Evolutionary conservation across 2,329 filamentous ascomycete species (phyloP), one percentile per base, ranked within the genome.

Genomic region (Xylariaceae sp.): DNA sequence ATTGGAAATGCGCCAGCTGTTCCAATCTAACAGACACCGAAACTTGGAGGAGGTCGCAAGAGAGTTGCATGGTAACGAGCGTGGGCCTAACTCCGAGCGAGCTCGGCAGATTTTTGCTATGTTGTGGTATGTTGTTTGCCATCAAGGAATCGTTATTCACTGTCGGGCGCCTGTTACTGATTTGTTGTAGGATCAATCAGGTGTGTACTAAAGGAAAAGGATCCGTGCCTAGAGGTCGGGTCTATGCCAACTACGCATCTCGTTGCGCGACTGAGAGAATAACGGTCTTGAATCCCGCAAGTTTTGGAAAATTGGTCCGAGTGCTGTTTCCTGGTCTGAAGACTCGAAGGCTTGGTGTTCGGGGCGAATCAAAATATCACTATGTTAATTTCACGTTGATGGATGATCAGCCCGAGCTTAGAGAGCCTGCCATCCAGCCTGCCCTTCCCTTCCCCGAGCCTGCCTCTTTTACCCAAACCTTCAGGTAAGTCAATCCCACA

Each of bases 311-410:
- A 74, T 84, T 99, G 43, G 95, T 99, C 32, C 87, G 95, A 29
- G 93, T 99, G 40, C 89, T 99, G 49, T 99, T 98, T 67, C 93
- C 95, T 0, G 93, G 93, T 42, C 88, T 99, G 20, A 93, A 96
- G 75, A 99, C 95, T 29, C 84, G 95, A 56, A 85, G 95, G 62
- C 81, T 99, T 12, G 95, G 95, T 60, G 93, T 98, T 45, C 87
- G 95, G 50, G 95, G 95, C 62, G 93, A 98, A 76, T 99, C 95
- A 14, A 99, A 99, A 72, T 99, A 99, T 73, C 95, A 99, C 74
- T 99, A 99, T 68, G 85, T 88, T 45, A 87, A 87, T 68, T 89
- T 89, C 66, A 78, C 77, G 12, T 73, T 88, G 48, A 74, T 78
- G 42, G 85, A 87, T 48, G 85, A 87, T 55, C 77, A 82, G 51